Base-by-base conservation (phyloP, 2,329 filamentous ascomycete genomes). In the Sporothrix pseudoabietina region DNA sequence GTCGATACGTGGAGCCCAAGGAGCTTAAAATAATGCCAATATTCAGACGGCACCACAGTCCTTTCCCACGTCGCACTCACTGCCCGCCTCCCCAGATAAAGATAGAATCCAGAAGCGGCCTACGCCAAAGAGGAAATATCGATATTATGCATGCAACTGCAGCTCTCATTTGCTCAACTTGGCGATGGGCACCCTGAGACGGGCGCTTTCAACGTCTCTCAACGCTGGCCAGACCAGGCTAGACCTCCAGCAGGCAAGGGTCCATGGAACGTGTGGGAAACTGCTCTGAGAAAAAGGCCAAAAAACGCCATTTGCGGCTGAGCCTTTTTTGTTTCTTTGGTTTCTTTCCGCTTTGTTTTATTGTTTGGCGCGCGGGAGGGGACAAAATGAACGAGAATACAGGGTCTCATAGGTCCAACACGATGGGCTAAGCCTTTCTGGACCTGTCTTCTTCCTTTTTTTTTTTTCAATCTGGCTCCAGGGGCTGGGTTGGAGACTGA, bases 81-180 rank as follows among this genome's bases (percentile, higher is more conserved):
- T 30, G 52, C 26, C n/a, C 5, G 1, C 10, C 1, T 5, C n/a
- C 59, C 59, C 59, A 65, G 59, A 65, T 44, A 59, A 30, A 55
- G 9, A 26, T 5, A 19, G 16, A 16, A 52, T 8, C 35, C 35
- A 52, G 16, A 52, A n/a, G 26, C 0, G 52, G 52, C 22, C 22
- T 26, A 55, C 52, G 52, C 35, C 4, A 35, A 35, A 35, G 35
- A 66, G 22, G 39, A 10, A 66, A 66, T 66, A 66, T 66, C 22
- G 22, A 47, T 49, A 66, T 66, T 49, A 19, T 44, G 41, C 39
- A 66, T 47, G 63, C 41, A 70, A 3, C 68, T 70, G 52, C 68
- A 57, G 68, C 54, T 71, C 69, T 71, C 69, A 71, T 71, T 71
- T 71, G 69, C 69, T 61, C 39, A n/a, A 35, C 19, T 14, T 69